Base-by-base conservation (phyloP, 1,284 basidiomycete species). In the Microbotryum silenes-acaulis region DNA sequence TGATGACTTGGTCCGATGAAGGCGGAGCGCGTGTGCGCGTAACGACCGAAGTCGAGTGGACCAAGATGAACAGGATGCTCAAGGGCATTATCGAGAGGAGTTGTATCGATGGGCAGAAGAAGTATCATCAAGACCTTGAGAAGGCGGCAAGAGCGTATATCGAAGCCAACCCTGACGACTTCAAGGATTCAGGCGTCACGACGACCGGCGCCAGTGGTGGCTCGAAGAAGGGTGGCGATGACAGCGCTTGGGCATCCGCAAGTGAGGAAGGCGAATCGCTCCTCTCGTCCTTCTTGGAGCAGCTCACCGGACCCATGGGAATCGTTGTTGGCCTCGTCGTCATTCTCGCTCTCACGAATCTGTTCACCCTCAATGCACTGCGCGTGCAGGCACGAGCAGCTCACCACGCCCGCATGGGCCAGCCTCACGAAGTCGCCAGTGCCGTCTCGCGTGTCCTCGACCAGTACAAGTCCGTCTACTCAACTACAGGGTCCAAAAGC, bases 21-120 rank as follows among this genome's bases (percentile, higher is more conserved):
- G 82, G 87, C 54, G 83, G 85, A 4, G 87, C 88, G 0, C 84
- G 81, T 57, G 83, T 98, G 16, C 71, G 89, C 10, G 90, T 98
- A 7, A 93, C 91, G 37, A 91, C 89, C n/a, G 83, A 88, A 68
- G 91, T 97, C 5, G 92, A 97, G 64, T 98, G 94, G 93, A 90
- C 64, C 86, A 0, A 94, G 91, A 27, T 82, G 91, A 70, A 53
- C 33, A 25, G 51, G 31, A 53, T 53, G 51, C 51, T 53, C 51
- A 53, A 53, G 77, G 86, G 91, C 60, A 89, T 98, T 70, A 96
- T 97, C 71, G 92, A 97, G 73, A 85, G 83, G 70, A 90, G 88
- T 1, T 86, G 84, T 7, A 84, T 97, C 57, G 93, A 97, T 27
- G 94, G 96, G 3, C 94, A 97, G 74, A 93, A 87, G 76, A 79